These are phyloP conservation scores for Kickxella alabastrina DNA, from an alignment of 192 early-diverging fungal species.

Conservation along the genomic window DNA sequence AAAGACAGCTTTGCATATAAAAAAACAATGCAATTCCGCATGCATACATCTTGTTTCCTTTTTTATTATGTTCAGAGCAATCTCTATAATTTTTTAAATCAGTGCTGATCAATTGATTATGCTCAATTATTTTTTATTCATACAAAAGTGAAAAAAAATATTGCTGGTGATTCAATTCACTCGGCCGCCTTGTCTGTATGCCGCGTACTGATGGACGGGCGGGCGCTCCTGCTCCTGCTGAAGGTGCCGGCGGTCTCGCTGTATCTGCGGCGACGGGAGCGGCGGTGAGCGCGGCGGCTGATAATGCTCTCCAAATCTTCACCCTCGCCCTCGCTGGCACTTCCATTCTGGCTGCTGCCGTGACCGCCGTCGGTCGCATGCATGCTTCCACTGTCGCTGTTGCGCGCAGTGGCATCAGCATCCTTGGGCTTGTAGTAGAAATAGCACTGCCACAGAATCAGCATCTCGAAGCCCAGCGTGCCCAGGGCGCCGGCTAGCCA, in stretches of 20 bases:
- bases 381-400: not conserved
- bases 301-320: slow-evolving; percentile 11
- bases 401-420: slow-evolving; percentile 2
- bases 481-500: slow-evolving; percentile 47
- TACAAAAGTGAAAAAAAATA: not conserved
- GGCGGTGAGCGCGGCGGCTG: slow-evolving; percentile 10
- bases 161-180: not conserved
- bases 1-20: no score
- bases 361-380: slow-evolving; percentile 4
- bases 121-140: not conserved
- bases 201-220: not conserved
- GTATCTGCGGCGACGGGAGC: slow-evolving; percentile 15
- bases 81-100: no score
- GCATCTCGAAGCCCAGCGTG: slow-evolving; percentile 45
- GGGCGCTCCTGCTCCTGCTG: slow-evolving; percentile 3
- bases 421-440: slow-evolving; percentile 26
- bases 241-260: not conserved
- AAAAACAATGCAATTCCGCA: no score
- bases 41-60: no score
- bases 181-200: not conserved
- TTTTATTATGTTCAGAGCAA: no score
- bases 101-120: no score
- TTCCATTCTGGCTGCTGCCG: slow-evolving; percentile 7
- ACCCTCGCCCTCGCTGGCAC: slow-evolving; percentile 9
- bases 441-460: slow-evolving; percentile 44